phyloP scores from a whole-genome alignment of 1,284 basidiomycete species.

The Pholiota adiposa region DNA sequence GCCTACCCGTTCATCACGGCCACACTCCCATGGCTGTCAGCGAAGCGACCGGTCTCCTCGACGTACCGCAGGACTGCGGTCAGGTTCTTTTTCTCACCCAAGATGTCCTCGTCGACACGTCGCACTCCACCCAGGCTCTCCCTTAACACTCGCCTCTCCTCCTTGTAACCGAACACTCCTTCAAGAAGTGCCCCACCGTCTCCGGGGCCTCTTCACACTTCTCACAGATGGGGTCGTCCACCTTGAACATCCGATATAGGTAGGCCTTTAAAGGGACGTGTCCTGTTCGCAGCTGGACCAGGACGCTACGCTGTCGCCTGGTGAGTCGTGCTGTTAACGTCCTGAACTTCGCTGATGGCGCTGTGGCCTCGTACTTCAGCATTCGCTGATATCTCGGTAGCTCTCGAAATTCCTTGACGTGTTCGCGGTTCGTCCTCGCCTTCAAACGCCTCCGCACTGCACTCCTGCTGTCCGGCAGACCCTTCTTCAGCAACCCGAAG shows the following conservation, averaged over 20 bases:
- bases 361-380: background rate
- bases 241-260: constrained; percentile 9
- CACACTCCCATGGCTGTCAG: no score
- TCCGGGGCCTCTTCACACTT: no score
- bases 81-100: no score
- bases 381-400: background rate
- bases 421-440: background rate
- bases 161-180: no score
- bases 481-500: background rate
- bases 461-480: no score
- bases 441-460: background rate
- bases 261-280: constrained; percentile 15
- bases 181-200: no score
- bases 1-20: no score
- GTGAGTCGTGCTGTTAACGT: background rate
- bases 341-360: background rate
- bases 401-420: background rate
- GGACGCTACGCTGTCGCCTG: background rate
- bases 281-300: constrained; percentile 10
- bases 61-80: no score
- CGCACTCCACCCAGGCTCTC: no score
- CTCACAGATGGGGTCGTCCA: constrained; percentile 2
- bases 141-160: no score
- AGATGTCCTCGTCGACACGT: no score
- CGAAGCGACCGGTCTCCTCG: no score